These are phyloP conservation scores for Fraxinus latifolia DNA, from an alignment of 305 asterid genomes.

Conservation along the genomic window DNA sequence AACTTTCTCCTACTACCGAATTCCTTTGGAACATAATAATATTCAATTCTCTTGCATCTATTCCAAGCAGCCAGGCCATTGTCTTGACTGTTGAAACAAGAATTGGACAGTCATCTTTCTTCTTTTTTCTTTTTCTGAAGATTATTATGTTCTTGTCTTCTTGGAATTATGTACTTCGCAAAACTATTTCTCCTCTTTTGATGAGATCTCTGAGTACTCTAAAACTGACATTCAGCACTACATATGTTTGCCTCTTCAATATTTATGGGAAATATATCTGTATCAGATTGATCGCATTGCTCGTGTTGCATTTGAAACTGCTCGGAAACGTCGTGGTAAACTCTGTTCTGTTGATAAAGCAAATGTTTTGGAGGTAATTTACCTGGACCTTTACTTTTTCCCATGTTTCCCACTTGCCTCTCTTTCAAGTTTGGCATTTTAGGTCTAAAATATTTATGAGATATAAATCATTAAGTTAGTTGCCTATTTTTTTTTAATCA, in stretches of 20 bases:
- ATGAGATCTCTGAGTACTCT: conserved; percentile 1
- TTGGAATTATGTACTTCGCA: background rate
- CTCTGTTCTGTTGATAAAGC: conserved; percentile 98
- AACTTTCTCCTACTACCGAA: conserved; percentile 14
- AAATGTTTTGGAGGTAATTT: conserved; percentile 87
- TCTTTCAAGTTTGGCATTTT: conserved; percentile 8
- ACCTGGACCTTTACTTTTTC: background rate
- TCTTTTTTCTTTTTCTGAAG: background rate
- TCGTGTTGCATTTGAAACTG: conserved; percentile 91
- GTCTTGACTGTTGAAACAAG: background rate
- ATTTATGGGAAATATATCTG: conserved; percentile 18
- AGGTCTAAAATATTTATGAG: background rate
- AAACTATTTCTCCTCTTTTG: background rate
- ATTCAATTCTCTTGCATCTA: background rate
- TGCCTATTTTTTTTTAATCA: background rate
- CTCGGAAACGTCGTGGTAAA: conserved; percentile 76
- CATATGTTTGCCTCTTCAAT: background rate
- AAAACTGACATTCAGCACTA: background rate
- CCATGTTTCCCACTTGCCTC: background rate
- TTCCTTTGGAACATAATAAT: background rate
- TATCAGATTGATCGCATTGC: conserved; percentile 95
- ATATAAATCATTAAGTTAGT: background rate
- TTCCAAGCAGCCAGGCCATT: background rate
- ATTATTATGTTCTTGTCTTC: background rate
- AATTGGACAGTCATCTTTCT: background rate